phyloP scores from a whole-genome alignment of 768 basidiomycete species.

The Tulasnella sp. region DNA sequence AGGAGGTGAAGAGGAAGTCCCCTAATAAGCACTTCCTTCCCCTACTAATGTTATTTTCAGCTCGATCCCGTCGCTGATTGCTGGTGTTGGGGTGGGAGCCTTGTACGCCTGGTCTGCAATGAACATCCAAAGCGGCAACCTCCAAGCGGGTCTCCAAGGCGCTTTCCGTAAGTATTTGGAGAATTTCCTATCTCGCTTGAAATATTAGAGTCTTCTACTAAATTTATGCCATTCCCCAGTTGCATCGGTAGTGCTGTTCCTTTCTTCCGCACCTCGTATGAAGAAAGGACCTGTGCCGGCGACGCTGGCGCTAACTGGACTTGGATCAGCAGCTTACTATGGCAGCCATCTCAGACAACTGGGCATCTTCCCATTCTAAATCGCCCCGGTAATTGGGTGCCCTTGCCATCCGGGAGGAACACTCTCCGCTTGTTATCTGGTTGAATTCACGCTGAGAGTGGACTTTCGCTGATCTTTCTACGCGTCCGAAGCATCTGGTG shows the following conservation, averaged over 20 bases:
- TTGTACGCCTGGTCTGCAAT: constrained; percentile 74
- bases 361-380: constrained; percentile 4
- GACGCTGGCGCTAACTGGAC: constrained; percentile 49
- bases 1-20: not conserved
- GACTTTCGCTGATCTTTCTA: too few species aligned
- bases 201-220: too few species aligned
- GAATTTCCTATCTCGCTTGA: not conserved
- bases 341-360: constrained; percentile 17
- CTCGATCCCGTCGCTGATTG: constrained; percentile 72
- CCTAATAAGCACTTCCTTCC: constrained; percentile 21
- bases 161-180: constrained; percentile 64
- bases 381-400: too few species aligned
- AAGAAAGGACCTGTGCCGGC: constrained; percentile 65
- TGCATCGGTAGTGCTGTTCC: constrained; percentile 60
- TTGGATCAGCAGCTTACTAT: constrained; percentile 55
- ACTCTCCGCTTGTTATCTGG: too few species aligned
- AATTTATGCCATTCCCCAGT: constrained; percentile 23
- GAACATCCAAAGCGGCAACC: constrained; percentile 56
- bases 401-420: too few species aligned
- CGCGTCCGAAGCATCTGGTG: too few species aligned
- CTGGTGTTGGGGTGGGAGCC: constrained; percentile 63
- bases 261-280: constrained; percentile 63
- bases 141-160: constrained; percentile 57
- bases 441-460: too few species aligned
- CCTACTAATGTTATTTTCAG: constrained; percentile 36